Conservation (phyloP, 1,284 basidiomycete genomes). For the Bondarzewia mesenterica region DNA sequence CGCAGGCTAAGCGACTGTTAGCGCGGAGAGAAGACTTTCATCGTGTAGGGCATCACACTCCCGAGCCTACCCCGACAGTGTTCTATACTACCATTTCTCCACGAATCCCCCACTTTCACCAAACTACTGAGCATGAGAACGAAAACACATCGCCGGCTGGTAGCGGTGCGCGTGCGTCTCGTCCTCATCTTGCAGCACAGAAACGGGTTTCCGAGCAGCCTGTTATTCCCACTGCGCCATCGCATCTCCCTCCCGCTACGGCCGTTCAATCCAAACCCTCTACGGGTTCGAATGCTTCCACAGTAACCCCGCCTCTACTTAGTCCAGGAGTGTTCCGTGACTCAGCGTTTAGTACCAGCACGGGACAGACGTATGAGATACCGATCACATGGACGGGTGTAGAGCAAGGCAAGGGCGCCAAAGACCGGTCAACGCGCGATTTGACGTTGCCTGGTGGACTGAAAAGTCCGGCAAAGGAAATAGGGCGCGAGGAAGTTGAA, state of each 20-base stretch:
- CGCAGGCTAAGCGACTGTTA: constrained; percentile 20
- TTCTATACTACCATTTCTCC: constrained; percentile 18
- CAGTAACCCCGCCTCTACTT: constrained; percentile 24
- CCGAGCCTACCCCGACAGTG: constrained; percentile 41
- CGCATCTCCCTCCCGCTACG: background rate
- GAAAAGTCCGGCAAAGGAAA: constrained; percentile 19
- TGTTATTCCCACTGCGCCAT: background rate
- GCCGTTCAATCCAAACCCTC: background rate
- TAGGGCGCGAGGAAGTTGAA: constrained; percentile 16
- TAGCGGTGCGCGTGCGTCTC: background rate
- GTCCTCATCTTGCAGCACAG: background rate
- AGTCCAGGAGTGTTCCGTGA: constrained; percentile 28
- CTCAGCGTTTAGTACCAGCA: constrained; percentile 25
- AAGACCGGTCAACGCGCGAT: constrained; percentile 8
- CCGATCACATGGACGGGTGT: constrained; percentile 26
- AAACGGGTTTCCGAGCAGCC: background rate
- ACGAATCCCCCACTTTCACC: constrained; percentile 10
- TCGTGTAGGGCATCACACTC: too few species aligned
- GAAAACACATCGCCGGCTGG: background rate
- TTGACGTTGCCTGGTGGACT: constrained; percentile 16
- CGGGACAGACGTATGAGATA: constrained; percentile 21
- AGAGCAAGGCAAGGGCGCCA: constrained; percentile 4
- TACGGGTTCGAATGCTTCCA: background rate
- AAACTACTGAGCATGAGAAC: background rate
- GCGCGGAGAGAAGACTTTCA: constrained; percentile 43